Evolutionary conservation across 169 alveolate species (phyloP), one percentile per base, ranked within the genome.

Genomic region (Blepharisma undulans): DNA sequence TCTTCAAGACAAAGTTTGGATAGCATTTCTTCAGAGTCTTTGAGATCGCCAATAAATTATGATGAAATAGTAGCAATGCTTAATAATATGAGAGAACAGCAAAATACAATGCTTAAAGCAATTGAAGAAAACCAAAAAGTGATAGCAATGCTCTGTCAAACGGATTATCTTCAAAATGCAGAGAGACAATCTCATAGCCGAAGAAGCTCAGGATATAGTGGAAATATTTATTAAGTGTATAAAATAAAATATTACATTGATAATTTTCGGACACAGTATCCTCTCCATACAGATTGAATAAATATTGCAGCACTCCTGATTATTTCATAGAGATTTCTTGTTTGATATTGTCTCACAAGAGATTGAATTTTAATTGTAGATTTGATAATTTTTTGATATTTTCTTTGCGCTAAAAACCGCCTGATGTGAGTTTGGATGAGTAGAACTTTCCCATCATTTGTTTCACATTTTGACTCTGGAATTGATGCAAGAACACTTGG

Each of bases 71-170:
- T 25, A 25, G 79, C 27, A 59, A 84, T 60, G 27, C 74, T 84
- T 2, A 84, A 48, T 21, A 29, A 84, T 21, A 34, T 84, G 32
- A 48, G 71, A 4, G 79, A 84, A 6, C 27, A 84, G 34, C 77
- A 84, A 59, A 34, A 48, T 48, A 61, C 19, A 22, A 84, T 84
- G 89, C 33, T 84, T 5, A 84, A 84, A 84, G 89, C 89, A 25
- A 84, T 84, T 25, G 79, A 84, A 59, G 77, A 84, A 25, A 84
- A 84, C 77, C 89, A 84, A 84, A 48, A 8, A 8, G 89, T 76
- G 10, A 36, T 84, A 4, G 81, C 87, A 27, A n/a, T 27, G 61
- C 66, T 79, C 22, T 79, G 61, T n/a, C 72, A 30, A 30, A 8
- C 87, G 7, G 66, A 48, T 48, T 48, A 48, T 48, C 66, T 48